Evolutionary conservation across 2,329 filamentous ascomycete species (phyloP), one percentile per base, ranked within the genome.

Genomic region (Reticulascus tulasneorum): DNA sequence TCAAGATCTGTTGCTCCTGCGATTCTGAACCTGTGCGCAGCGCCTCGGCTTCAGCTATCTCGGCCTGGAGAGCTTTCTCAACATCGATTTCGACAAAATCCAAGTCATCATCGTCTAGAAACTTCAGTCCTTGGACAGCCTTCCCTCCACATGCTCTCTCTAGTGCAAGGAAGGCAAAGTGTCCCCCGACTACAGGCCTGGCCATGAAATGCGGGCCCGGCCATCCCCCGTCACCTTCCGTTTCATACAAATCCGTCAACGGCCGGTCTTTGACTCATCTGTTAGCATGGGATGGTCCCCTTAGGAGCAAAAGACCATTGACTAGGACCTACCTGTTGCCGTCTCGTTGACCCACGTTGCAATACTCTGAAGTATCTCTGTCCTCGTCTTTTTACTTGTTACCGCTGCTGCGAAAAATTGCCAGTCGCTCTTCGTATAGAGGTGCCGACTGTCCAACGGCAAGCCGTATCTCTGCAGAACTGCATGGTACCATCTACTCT

Each of bases 341-440:
- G 87, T 94, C 62, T 94, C 86, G 52, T 93, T 94, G 40, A 94
- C 69, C 88, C 88, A 94, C 37, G 66, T 67, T 1, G 86, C 85
- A 25, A 93, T 82, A 13, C 78, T 75, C 41, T 86, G 73, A 23
- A 93, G 64, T 33, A 94, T 88, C 55, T 84, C 77, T 4, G 73
- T 70, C 35, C 87, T 74, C 2, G 84, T 84, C 39, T 71, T 63
- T 54, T 76, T 75, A 48, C 79, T 80, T 5, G 86, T 77, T 6
- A 94, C 83, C 2, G 87, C 85, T 29, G 88, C 87, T 1, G 86
- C 85, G 58, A 93, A 90, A 57, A 94, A 89, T 50, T 93, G 83
- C 88, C 88, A 94, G 62, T 94, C 88, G 20, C 83, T 88, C 63
- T 94, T 94, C 22, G 86, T 84, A 59, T 93, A 93, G 4, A 91